Conservation (phyloP, 441 rosid species). For the Corymbia citriodora region DNA sequence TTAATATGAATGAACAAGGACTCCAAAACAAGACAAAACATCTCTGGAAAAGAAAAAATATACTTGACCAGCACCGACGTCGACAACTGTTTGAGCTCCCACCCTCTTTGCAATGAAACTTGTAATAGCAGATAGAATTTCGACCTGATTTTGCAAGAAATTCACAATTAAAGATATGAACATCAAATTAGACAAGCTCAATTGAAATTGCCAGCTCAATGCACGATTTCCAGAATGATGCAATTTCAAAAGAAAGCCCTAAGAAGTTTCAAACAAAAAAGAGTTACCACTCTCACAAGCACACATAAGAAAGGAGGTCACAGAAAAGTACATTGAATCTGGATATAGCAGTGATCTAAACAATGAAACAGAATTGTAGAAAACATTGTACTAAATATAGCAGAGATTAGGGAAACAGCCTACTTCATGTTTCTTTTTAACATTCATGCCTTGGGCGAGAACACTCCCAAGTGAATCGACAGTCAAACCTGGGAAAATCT, state of each 20-base stretch:
- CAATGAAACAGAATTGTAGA: background rate
- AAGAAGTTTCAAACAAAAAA: background rate
- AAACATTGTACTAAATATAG: background rate
- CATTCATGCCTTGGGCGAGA: conserved; percentile 84
- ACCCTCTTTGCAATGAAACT: conserved; percentile 47
- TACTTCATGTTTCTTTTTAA: conserved; percentile 90
- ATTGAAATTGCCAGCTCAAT: background rate
- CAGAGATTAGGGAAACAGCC: background rate
- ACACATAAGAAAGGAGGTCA: background rate
- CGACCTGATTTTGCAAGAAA: conserved; percentile 46
- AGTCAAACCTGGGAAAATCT: conserved; percentile 46
- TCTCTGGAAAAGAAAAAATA: background rate
- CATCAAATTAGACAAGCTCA: background rate
- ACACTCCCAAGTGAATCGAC: conserved; percentile 46
- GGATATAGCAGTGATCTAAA: background rate
- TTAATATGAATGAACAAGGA: background rate
- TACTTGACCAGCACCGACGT: conserved; percentile 96
- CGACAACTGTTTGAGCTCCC: conserved; percentile 55
- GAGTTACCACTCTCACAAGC: background rate
- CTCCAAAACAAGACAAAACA: background rate
- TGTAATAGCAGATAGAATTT: conserved; percentile 76
- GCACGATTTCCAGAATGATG: background rate
- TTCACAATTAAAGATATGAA: background rate
- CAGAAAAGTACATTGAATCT: background rate
- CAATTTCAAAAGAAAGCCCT: background rate